Evolutionary conservation across 2,329 filamentous ascomycete genomes (phyloP).

Genomic region (Sphaerulina populicola): DNA sequence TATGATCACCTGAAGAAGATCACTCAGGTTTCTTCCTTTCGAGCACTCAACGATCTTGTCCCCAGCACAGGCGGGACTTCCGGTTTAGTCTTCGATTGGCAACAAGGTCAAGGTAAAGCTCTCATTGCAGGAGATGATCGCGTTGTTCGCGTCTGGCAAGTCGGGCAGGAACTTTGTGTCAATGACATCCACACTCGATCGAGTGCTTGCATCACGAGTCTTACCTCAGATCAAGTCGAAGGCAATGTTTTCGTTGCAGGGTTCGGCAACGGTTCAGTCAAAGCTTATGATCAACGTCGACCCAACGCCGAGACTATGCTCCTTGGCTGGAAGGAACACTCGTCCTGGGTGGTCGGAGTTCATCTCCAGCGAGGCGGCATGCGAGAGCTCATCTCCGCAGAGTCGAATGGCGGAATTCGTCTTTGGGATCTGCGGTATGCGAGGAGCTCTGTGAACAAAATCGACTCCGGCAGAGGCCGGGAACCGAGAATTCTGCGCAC

Average conservation of each 20-base stretch:
- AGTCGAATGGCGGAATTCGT: slow-evolving; percentile 84
- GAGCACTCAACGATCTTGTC: slow-evolving; percentile 85
- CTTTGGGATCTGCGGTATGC: slow-evolving; percentile 85
- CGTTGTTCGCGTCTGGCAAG: slow-evolving; percentile 93
- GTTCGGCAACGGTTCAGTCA: slow-evolving; percentile 88
- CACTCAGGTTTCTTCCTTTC: slow-evolving; percentile 82
- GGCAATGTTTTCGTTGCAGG: slow-evolving; percentile 93
- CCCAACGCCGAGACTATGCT: slow-evolving; percentile 86
- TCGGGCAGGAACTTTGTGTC: slow-evolving; percentile 82
- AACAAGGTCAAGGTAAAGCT: slow-evolving; percentile 89
- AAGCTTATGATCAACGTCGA: slow-evolving; percentile 86
- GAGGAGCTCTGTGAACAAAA: slow-evolving; percentile 29
- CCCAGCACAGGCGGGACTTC: slow-evolving; percentile 81
- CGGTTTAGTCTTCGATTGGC: slow-evolving; percentile 96
- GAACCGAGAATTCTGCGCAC: slow-evolving; percentile 49
- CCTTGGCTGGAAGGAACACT: slow-evolving; percentile 91
- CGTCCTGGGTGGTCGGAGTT: slow-evolving; percentile 90
- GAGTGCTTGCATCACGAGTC: slow-evolving; percentile 86
- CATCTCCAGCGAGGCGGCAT: slow-evolving; percentile 95
- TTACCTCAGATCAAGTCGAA: slow-evolving; percentile 96
- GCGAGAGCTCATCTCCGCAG: slow-evolving; percentile 81
- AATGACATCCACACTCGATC: slow-evolving; percentile 91
- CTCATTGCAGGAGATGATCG: slow-evolving; percentile 95
- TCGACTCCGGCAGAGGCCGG: slow-evolving; percentile 41
- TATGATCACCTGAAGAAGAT: slow-evolving; percentile 72